Base-by-base conservation (phyloP, 2,329 filamentous ascomycete species). In the Colletotrichum scovillei region DNA sequence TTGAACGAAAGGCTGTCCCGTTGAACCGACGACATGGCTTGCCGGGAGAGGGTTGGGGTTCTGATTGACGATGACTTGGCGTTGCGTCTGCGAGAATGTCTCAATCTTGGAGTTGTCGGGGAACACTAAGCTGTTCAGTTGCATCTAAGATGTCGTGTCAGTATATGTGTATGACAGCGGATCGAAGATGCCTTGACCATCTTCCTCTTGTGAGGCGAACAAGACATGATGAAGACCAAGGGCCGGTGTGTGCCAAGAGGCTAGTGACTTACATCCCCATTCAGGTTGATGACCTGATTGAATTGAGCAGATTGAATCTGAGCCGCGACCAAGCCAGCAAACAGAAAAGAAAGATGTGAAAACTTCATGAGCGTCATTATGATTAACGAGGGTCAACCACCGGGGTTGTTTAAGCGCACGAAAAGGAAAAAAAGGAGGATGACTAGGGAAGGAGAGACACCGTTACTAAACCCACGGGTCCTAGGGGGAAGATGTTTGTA, bases 41-140 rank as follows among this genome's bases (percentile, higher is more conserved):
- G 75, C 76, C 19, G 76, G 67, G 12, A 77, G 55, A 7, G 76
- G 76, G 55, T 74, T 75, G 6, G 75, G 74, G 59, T 77, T 77
- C 52, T 77, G 76, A 67, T 77, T 77, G 60, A 76, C 75, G 38
- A 77, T 75, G 62, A 77, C 38, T 38, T 77, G 76, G 9, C 68
- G 70, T 60, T 77, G 76, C 26, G 75, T 69, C 63, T 77, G 76
- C 8, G 76, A 77, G 67, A 77, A 77, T 1, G 76, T 77, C 69
- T 77, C 76, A 28, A 77, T 75, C 56, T 76, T 77, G 30, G 76
- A 76, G 63, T 75, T 74, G 46, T 77, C 76, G 9, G 76, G 76
- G 42, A 77, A 75, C 4, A 69, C 42, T 16, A 77, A 55, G 49
- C 66, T 71, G 67, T 77, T 77, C 28, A 75, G 35, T 74, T 73